phyloP scores from a whole-genome alignment of 257 asterid species.

The Solanum infundibuliforme region DNA sequence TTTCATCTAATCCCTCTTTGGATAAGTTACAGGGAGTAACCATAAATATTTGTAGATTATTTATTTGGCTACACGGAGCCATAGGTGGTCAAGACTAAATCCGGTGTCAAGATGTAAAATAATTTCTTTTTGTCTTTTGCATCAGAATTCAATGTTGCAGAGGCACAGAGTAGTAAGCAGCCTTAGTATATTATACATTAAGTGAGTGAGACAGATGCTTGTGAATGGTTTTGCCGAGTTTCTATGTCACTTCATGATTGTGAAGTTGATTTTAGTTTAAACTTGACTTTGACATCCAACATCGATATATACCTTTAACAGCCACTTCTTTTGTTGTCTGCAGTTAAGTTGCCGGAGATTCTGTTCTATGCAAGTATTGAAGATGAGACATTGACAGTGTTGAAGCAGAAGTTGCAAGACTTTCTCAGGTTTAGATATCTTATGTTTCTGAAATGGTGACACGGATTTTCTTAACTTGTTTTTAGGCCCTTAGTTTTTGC shows the following conservation, averaged over 20 bases:
- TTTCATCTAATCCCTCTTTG: neutral
- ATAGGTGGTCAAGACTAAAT: neutral
- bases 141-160: neutral
- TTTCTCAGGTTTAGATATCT: conserved; percentile 39
- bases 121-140: neutral
- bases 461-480: neutral
- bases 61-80: neutral
- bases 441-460: neutral
- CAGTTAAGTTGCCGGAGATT: conserved; percentile 73
- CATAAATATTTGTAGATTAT: neutral
- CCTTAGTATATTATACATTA: neutral
- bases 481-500: neutral
- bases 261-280: neutral
- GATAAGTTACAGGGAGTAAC: neutral
- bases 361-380: conserved; percentile 33
- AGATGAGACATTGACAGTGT: conserved; percentile 27
- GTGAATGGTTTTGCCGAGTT: neutral
- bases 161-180: neutral
- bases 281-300: neutral
- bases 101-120: neutral
- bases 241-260: neutral
- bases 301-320: neutral
- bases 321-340: conserved; percentile 7
- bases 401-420: conserved; percentile 40
- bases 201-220: neutral